A percentile compares a stretch with the other conserved stretches of the same genome.
Conservation (phyloP, 805 yeast genomes). For the Vanderwaltozyma tropicalis region DNA sequence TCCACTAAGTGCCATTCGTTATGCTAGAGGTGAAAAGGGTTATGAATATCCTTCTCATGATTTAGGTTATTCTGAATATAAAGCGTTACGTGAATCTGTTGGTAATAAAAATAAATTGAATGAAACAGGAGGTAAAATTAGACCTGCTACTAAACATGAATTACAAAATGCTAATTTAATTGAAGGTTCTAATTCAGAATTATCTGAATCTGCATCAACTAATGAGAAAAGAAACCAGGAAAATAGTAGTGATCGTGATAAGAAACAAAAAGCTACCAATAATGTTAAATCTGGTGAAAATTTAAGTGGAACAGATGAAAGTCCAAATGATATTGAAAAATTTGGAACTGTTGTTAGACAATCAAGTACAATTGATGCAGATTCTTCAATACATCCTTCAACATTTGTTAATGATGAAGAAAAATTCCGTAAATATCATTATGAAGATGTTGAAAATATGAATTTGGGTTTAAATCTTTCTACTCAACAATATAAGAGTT, state of each 20-base stretch:
- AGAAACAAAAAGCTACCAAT: neutral
- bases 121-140: conserved; percentile 19
- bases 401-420: conserved; percentile 24
- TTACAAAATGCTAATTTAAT: conserved; percentile 19
- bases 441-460: conserved; percentile 17
- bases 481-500: conserved; percentile 1
- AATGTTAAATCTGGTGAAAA: neutral
- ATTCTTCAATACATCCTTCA: conserved; percentile 22
- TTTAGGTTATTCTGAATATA: conserved; percentile 52
- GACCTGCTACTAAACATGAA: conserved; percentile 23
- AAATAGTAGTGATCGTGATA: neutral
- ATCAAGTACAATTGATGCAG: conserved; percentile 11
- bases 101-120: conserved; percentile 15
- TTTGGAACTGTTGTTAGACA: neutral
- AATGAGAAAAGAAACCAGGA: neutral
- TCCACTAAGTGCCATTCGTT: conserved; percentile 47
- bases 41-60: conserved; percentile 51
- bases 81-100: conserved; percentile 36
- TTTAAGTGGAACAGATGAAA: neutral
- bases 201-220: conserved; percentile 1
- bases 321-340: neutral
- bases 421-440: conserved; percentile 18
- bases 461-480: conserved; percentile 2
- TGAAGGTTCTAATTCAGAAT: conserved; percentile 2
- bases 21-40: conserved; percentile 31